Evolutionary conservation across 495 filamentous ascomycete species (phyloP), one percentile per base, ranked within the genome.

Genomic region (Talaromyces nanjingensis): DNA sequence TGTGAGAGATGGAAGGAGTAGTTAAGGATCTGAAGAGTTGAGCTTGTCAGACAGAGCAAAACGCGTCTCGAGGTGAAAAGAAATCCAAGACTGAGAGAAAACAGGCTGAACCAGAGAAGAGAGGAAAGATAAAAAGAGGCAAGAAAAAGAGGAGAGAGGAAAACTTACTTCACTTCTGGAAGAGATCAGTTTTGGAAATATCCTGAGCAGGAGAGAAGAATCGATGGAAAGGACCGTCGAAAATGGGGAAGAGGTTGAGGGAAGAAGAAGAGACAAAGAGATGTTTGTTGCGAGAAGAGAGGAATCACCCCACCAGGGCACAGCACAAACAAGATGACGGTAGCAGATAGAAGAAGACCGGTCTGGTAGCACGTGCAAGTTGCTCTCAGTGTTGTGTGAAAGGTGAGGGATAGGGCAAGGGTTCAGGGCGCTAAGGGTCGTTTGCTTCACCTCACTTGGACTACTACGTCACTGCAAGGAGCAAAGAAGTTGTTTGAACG

Each of bases 101-200:
- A 31, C 4, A 24, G 18, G 54, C 8, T 3, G 47, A 63, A 16
- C 16, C 8, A 58, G 3, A 12, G 34, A 24, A 7, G 49, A 59
- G 6, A 52, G n/a, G 6, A 59, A 27, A 33, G 18, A 52, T 9
- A 12, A 22, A 52, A 24, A 45, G 22, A 12, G 60, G 37, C 42
- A 37, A 60, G n/a, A 63, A 62, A 42, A 59, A 33, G 31, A 58
- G 53, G 47, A 59, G 57, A 66, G 27, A 55, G 3, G 24, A 24
- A 37, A 27, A 25, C 45, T 22, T n/a, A 29, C 24, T 25, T n/a
- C 9, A 24, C 37, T 53, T 29, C 34, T 61, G 42, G 55, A 31
- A 33, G 57, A 58, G 20, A 65, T 27, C 22, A 14, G 11, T 29
- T 56, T 5, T 12, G 0, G n/a, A 25, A 54, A 54, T 22, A 24